Evolutionary conservation across 495 filamentous ascomycete genomes (phyloP).

Genomic region (Pseudomonodictys pantanalensis): DNA sequence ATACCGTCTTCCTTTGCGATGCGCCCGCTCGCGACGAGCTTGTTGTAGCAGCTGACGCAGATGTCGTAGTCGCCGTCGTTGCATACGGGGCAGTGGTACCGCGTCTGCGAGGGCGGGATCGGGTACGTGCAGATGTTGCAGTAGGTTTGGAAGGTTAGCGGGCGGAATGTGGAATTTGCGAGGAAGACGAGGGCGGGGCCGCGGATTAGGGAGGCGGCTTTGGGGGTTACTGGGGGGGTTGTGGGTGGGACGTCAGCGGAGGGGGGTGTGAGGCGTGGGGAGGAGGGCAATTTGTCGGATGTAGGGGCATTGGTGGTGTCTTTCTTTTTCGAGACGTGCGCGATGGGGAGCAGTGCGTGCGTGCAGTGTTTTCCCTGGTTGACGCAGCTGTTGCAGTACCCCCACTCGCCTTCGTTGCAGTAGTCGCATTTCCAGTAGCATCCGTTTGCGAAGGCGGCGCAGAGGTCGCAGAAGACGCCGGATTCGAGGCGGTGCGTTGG

Average conservation of each 20-base stretch:
- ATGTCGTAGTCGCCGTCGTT: conserved; percentile 79
- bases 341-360: conserved; percentile 69
- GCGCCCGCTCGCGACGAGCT: conserved; percentile 56
- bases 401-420: conserved; percentile 91
- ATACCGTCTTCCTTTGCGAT: conserved; percentile 72
- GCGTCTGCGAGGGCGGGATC: conserved; percentile 63
- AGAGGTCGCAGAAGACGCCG: conserved; percentile 80
- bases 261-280: conserved; percentile 9
- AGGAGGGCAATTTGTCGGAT: conserved; percentile 11
- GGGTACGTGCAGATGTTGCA: conserved; percentile 72
- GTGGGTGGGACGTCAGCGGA: conserved; percentile 5
- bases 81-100: conserved; percentile 73
- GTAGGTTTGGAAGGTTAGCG: conserved; percentile 63
- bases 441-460: conserved; percentile 65
- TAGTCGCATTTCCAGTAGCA: conserved; percentile 79
- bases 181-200: conserved; percentile 44
- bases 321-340: conserved; percentile 39
- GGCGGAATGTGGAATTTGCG: conserved; percentile 43
- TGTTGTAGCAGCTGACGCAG: conserved; percentile 71
- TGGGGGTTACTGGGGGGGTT: conserved; percentile 29
- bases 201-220: conserved; percentile 33
- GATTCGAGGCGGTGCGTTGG: conserved; percentile 64
- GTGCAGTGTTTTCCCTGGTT: conserved; percentile 73
- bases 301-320: conserved; percentile 30
- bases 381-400: conserved; percentile 80